Conservation (phyloP, 75 land plant genomes). For the Cunninghamia lanceolata region DNA sequence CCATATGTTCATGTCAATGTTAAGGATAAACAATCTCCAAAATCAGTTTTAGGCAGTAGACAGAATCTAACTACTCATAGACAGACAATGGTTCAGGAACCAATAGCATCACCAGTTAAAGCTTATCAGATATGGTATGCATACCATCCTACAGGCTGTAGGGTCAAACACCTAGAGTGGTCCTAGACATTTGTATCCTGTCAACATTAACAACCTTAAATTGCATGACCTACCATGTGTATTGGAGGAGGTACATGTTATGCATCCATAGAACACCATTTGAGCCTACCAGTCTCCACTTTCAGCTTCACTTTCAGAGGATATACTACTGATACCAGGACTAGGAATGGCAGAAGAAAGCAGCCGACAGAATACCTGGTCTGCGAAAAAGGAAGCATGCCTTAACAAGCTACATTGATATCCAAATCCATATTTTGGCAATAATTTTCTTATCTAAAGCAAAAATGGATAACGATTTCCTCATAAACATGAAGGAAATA, state of each 20-base stretch:
- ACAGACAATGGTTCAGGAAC: not conserved
- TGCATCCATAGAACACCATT: not conserved
- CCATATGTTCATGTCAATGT: not conserved
- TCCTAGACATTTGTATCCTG: not conserved
- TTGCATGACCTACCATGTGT: not conserved
- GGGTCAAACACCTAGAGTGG: not conserved
- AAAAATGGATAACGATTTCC: not conserved
- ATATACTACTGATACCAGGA: not conserved
- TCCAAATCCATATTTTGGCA: not conserved
- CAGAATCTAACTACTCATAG: not conserved
- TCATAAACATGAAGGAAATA: not conserved
- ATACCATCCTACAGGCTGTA: not conserved
- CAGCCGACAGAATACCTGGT: not conserved
- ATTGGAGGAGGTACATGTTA: not conserved
- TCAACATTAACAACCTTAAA: not conserved
- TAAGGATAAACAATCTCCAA: not conserved
- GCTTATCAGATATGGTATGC: not conserved
- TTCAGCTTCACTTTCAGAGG: not conserved
- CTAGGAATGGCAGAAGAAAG: not conserved
- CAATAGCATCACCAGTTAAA: not conserved
- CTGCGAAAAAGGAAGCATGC: not conserved
- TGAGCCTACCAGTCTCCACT: not conserved
- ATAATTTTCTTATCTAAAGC: not conserved
- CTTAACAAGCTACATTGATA: not conserved
- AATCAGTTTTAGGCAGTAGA: not conserved